Percentiles rank a stretch among this genome's conserved stretches.
Evolutionary conservation across 78 protist species (phyloP).

Genomic region (Mastigamoeba balamuthi): DNA sequence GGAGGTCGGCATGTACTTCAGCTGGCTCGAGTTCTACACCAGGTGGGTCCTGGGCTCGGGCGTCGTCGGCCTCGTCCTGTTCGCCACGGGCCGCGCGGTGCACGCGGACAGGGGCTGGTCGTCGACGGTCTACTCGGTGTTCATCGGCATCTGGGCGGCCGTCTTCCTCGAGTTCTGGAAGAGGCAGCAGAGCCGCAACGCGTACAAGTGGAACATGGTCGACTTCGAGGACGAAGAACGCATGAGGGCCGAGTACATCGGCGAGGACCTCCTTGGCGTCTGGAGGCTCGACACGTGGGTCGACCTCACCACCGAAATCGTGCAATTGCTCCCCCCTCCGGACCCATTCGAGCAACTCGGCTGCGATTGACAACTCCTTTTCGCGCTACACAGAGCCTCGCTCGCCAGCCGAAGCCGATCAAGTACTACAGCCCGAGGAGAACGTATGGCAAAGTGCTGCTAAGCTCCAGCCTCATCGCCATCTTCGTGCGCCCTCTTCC

Average conservation of each 20-base stretch:
- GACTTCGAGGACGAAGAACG: neutral
- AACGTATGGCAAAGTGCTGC: no score
- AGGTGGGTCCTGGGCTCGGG: neutral
- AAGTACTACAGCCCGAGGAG: no score
- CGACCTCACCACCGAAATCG: no score
- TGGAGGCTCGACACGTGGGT: neutral
- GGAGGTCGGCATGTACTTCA: neutral
- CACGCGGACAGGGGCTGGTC: neutral
- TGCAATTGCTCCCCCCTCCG: no score
- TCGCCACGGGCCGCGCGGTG: neutral
- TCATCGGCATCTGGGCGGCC: slow-evolving; percentile 1
- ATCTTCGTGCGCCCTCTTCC: no score
- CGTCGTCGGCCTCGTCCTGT: neutral
- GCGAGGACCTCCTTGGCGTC: neutral
- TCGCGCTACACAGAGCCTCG: no score
- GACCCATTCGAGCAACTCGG: neutral
- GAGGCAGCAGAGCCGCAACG: neutral
- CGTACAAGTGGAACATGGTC: neutral
- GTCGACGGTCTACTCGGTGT: neutral
- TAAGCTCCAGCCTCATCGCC: no score
- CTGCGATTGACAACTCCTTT: neutral
- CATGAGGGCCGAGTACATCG: neutral
- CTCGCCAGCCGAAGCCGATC: no score
- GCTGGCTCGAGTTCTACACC: neutral
- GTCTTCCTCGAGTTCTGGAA: slow-evolving; percentile 32